Conservation (phyloP, 805 yeast species). For the Saturnispora hagleri region DNA sequence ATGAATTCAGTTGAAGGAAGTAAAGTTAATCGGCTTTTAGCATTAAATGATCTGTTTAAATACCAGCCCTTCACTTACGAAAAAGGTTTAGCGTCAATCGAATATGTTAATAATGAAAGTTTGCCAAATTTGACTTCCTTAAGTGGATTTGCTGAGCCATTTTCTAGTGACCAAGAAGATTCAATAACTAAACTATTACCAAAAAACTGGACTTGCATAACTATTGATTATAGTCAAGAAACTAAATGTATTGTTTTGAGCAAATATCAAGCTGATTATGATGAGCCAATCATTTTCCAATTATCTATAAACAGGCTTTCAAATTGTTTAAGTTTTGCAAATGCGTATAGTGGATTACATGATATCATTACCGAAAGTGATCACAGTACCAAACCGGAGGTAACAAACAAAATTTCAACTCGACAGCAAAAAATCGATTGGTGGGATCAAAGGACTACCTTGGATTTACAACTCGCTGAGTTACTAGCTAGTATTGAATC, state of each 20-base stretch:
- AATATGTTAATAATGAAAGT: slow-evolving; percentile 14
- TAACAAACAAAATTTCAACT: slow-evolving; percentile 43
- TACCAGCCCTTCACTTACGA: slow-evolving; percentile 10
- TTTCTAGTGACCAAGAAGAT: background rate
- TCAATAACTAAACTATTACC: slow-evolving; percentile 28
- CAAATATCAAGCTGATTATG: slow-evolving; percentile 8
- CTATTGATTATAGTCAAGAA: slow-evolving; percentile 49
- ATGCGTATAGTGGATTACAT: slow-evolving; percentile 38
- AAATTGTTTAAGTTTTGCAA: slow-evolving; percentile 36
- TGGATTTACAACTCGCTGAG: slow-evolving; percentile 48
- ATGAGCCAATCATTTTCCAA: slow-evolving; percentile 33
- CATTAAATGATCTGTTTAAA: slow-evolving; percentile 6
- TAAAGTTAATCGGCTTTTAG: background rate
- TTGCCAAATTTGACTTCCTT: slow-evolving; percentile 11
- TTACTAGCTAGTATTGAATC: slow-evolving; percentile 52
- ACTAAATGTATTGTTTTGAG: slow-evolving; percentile 49
- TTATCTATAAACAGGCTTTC: slow-evolving; percentile 50
- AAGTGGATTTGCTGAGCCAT: no score
- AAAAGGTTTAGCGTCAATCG: slow-evolving; percentile 15
- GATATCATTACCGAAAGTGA: slow-evolving; percentile 55
- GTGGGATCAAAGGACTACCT: slow-evolving; percentile 63
- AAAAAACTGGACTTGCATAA: slow-evolving; percentile 45
- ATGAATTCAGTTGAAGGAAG: background rate
- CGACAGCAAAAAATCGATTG: slow-evolving; percentile 56
- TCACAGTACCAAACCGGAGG: slow-evolving; percentile 43